Base-by-base conservation (phyloP, 345 rosid species). In the Linum usitatissimum region DNA sequence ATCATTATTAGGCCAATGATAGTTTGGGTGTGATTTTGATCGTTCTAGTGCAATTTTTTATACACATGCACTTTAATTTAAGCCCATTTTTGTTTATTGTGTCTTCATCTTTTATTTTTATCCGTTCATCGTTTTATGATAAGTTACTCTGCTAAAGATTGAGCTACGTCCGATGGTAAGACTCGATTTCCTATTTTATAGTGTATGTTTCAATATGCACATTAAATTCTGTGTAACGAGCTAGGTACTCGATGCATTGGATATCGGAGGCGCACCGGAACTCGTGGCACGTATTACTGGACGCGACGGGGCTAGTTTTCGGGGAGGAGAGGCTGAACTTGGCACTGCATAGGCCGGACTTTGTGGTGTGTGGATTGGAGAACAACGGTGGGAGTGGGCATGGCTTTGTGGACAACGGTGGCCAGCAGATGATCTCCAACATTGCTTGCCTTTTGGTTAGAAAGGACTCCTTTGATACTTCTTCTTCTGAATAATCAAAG, bases 231-330 rank as follows among this genome's bases (percentile, higher is more conserved):
- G 82, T 70, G 30, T 68, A 75, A 30, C 83, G 69, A 55, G 73
- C 71, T 15, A 71, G 77, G 23, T 73, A 75, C 53, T 86, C 92
- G 1, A 72, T 80, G 92, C 88, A 86, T 67, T 86, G 92, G 91
- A 79, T 83, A 49, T 85, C 88, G 0, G 91, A 85, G 73, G 86
- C 86, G 5, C 91, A 81, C 56, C 71, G 91, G 64, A 83, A 81
- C 53, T 83, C 91, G 7, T 85, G 86, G 91, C 88, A 81, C 19
- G 86, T 83, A 49, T 71, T 83, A 19, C 78, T 85, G 1, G 88
- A 83, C 21, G 84, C 80, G 6, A 78, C 88, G 0, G 79, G 76
- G 6, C 38, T 73, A 59, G 84, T 62, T 51, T 77, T 70, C 0
- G 83, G 80, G 7, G 79, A 79, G 63, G 79, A 81, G 10, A 70